These are phyloP conservation scores for Brassica balearica DNA, from an alignment of 441 rosid species.

Conservation along the genomic window DNA sequence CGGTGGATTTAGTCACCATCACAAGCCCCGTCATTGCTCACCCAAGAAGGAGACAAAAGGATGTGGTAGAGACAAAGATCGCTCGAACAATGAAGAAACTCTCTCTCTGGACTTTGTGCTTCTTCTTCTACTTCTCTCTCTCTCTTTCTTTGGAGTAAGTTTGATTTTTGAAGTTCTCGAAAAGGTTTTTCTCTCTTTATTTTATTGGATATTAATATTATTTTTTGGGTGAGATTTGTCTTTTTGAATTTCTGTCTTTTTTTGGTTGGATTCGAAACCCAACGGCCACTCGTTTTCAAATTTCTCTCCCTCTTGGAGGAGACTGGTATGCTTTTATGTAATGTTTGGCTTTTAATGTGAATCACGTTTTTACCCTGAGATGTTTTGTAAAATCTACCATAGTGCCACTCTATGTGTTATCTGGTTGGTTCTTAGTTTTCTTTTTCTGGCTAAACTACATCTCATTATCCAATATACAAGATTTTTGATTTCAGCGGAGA, in stretches of 20 bases:
- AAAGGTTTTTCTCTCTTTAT: slow-evolving; percentile 14
- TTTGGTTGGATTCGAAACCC: slow-evolving; percentile 45
- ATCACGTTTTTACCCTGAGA: too few species aligned
- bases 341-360: not conserved
- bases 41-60: slow-evolving; percentile 30
- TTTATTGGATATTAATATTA: not conserved
- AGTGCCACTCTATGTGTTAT: slow-evolving; percentile 35
- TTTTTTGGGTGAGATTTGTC: slow-evolving; percentile 14
- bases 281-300: slow-evolving; percentile 82
- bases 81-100: slow-evolving; percentile 14
- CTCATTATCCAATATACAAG: too few species aligned
- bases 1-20: slow-evolving; percentile 70
- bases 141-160: slow-evolving; percentile 29
- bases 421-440: too few species aligned
- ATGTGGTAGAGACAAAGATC: not conserved
- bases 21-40: slow-evolving; percentile 68
- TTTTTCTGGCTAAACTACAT: too few species aligned
- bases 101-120: slow-evolving; percentile 12
- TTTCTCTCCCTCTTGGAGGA: slow-evolving; percentile 35
- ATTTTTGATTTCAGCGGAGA: too few species aligned
- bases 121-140: slow-evolving; percentile 11
- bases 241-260: slow-evolving; percentile 35
- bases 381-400: too few species aligned
- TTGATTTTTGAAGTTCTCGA: slow-evolving; percentile 40
- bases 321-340: slow-evolving; percentile 21